Conservation (phyloP, 179 eudicot genomes). For the Patellifolia procumbens region DNA sequence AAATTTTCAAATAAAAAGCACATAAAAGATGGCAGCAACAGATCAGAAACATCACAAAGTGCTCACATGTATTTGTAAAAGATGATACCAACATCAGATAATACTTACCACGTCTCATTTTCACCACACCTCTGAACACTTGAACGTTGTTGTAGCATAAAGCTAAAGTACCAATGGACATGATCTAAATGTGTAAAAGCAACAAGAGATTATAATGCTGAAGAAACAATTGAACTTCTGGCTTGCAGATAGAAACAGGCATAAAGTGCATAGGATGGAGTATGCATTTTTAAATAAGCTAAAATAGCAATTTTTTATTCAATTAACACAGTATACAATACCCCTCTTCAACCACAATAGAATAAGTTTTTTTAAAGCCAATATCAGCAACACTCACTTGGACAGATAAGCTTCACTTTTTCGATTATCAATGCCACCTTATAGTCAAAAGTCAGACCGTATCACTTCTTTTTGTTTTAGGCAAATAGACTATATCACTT, state of each 20-base stretch:
- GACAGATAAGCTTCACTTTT: background rate
- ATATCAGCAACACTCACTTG: background rate
- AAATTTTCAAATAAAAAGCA: background rate
- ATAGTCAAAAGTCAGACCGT: background rate
- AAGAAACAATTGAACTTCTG: background rate
- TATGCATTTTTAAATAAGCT: background rate
- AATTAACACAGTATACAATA: background rate
- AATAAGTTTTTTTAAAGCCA: background rate
- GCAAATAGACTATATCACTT: background rate
- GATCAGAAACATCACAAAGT: background rate
- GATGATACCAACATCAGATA: background rate
- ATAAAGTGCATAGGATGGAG: background rate
- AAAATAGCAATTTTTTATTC: background rate
- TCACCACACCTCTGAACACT: constrained; percentile 89
- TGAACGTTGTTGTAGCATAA: constrained; percentile 83
- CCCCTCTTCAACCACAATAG: background rate
- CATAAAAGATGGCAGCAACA: background rate
- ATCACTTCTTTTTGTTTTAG: too few relatives aligned
- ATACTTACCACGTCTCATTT: constrained; percentile 86
- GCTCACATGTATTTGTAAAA: background rate
- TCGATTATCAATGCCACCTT: background rate
- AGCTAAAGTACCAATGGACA: constrained; percentile 93
- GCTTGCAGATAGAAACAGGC: background rate
- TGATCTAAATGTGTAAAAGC: constrained; percentile 45
- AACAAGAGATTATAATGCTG: constrained; percentile 12